Conservation (phyloP, 495 filamentous ascomycete species). For the Penicillium dipodomyicola region DNA sequence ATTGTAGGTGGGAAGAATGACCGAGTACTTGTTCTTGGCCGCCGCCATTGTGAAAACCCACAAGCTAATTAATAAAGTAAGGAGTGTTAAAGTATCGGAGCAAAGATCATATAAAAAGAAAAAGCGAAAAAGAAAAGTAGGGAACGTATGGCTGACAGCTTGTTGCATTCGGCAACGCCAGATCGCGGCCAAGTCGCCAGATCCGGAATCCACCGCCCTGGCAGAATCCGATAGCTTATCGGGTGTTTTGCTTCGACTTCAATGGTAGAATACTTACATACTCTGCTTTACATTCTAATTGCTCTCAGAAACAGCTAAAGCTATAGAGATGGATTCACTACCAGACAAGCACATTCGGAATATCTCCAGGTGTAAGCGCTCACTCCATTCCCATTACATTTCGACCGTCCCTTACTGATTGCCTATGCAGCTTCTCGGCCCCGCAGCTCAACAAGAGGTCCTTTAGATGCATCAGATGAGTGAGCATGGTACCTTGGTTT, state of each 20-base stretch:
- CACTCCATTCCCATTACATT: neutral
- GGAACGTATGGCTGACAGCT: slow-evolving; percentile 31
- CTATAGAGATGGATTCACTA: slow-evolving; percentile 29
- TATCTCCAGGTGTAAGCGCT: slow-evolving; percentile 40
- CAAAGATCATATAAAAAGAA: slow-evolving; percentile 10
- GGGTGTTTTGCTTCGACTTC: slow-evolving; percentile 7
- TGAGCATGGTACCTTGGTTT: slow-evolving; percentile 24
- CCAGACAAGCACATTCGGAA: slow-evolving; percentile 34
- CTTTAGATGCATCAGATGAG: slow-evolving; percentile 50
- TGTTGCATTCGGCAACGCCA: slow-evolving; percentile 22
- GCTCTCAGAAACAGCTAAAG: neutral
- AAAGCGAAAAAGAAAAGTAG: slow-evolving; percentile 22
- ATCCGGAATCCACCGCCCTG: slow-evolving; percentile 31
- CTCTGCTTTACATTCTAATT: neutral
- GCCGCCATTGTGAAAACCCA: slow-evolving; percentile 37
- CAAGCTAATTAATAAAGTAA: slow-evolving; percentile 10
- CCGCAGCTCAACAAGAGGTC: slow-evolving; percentile 53
- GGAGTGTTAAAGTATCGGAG: slow-evolving; percentile 6
- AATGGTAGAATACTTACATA: neutral
- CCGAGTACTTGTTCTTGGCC: slow-evolving; percentile 78
- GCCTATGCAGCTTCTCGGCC: slow-evolving; percentile 42
- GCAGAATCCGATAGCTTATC: slow-evolving; percentile 33
- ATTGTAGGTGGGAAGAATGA: slow-evolving; percentile 97
- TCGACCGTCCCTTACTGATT: slow-evolving; percentile 21
- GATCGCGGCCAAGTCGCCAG: slow-evolving; percentile 32